Conservation (phyloP, 1,284 basidiomycete genomes). For the Paramarasmius palmivorus region DNA sequence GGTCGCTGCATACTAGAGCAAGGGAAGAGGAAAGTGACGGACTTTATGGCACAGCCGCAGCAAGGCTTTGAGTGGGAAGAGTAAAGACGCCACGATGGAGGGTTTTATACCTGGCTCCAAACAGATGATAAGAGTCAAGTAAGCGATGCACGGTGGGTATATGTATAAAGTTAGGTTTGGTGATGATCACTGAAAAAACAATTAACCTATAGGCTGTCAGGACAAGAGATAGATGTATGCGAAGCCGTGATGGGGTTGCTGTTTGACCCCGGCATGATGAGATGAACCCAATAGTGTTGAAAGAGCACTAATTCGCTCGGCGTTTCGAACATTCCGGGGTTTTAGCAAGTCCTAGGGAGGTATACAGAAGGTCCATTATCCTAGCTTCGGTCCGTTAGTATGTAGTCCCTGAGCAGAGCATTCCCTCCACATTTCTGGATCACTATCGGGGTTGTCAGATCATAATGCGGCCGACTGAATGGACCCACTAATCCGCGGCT, state of each 20-base stretch:
- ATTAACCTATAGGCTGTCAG: constrained; percentile 16
- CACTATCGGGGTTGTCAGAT: neutral
- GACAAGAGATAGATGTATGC: neutral
- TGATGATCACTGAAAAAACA: constrained; percentile 14
- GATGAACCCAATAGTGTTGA: too few relatives aligned
- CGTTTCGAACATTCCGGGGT: too few relatives aligned
- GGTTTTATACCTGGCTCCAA: constrained; percentile 16
- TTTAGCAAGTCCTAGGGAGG: too few relatives aligned
- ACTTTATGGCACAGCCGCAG: neutral
- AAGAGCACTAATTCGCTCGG: too few relatives aligned
- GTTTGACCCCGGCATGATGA: constrained; percentile 13
- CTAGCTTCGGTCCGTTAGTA: too few relatives aligned
- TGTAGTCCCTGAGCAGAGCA: too few relatives aligned
- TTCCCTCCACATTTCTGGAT: too few relatives aligned
- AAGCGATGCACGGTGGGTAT: neutral
- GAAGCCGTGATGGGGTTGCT: constrained; percentile 13
- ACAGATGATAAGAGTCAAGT: constrained; percentile 12
- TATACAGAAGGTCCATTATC: too few relatives aligned
- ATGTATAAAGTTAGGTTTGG: constrained; percentile 4
- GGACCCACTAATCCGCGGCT: neutral
- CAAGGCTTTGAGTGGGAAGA: constrained; percentile 11
- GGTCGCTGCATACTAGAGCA: constrained; percentile 37
- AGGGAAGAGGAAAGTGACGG: constrained; percentile 13
- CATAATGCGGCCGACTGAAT: neutral
- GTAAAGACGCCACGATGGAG: constrained; percentile 8